Evolutionary conservation across 495 filamentous ascomycete genomes (phyloP).

Genomic region (Oidiodendron maius): DNA sequence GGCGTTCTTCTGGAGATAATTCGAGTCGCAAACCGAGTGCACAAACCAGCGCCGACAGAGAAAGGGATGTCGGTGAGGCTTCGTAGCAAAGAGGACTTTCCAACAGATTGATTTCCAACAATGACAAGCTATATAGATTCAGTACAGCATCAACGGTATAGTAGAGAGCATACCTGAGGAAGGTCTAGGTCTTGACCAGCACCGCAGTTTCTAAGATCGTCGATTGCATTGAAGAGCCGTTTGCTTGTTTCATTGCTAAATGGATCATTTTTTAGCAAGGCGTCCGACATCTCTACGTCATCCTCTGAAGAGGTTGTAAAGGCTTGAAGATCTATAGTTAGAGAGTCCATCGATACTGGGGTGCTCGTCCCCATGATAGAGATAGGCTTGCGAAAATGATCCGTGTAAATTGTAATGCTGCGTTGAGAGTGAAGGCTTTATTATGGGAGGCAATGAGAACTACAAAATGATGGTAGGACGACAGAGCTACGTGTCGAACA

Average conservation of each 20-base stretch:
- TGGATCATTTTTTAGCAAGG: constrained; percentile 3
- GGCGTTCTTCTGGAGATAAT: constrained; percentile 35
- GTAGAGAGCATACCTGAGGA: constrained; percentile 10
- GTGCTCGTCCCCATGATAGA: too few species aligned
- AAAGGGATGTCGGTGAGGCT: constrained; percentile 46
- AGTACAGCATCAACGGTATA: background rate
- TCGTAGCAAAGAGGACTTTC: constrained; percentile 48
- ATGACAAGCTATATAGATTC: constrained; percentile 43
- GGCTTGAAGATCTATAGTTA: too few species aligned
- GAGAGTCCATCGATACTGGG: too few species aligned
- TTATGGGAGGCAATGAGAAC: too few species aligned
- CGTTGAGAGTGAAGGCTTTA: too few species aligned
- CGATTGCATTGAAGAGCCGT: constrained; percentile 7
- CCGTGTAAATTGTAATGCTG: too few species aligned
- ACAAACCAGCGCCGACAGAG: constrained; percentile 42
- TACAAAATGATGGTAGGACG: too few species aligned
- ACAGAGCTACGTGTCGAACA: too few species aligned
- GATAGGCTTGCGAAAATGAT: too few species aligned
- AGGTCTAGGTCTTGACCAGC: constrained; percentile 12
- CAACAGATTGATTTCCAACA: constrained; percentile 45
- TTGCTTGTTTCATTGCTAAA: constrained; percentile 4
- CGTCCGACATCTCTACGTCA: too few species aligned
- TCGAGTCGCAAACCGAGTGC: constrained; percentile 54
- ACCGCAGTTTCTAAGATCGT: constrained; percentile 5
- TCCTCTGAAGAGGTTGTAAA: too few species aligned